A percentile compares a stretch with the other conserved stretches of the same genome.
phyloP scores from a whole-genome alignment of 164 flowering plant genomes.

The Kingdonia uniflora region DNA sequence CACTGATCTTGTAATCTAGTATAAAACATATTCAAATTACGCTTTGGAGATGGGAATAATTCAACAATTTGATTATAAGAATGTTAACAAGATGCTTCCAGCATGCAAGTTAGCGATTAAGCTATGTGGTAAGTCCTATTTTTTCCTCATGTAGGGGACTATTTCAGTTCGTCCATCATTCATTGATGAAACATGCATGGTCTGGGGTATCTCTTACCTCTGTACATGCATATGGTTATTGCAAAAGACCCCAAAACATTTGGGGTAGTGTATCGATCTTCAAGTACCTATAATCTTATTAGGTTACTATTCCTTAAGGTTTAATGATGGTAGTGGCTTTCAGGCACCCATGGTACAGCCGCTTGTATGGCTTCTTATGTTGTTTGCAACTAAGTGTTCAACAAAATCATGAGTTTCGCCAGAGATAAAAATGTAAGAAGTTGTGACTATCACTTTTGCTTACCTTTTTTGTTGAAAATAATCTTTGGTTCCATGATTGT shows the following conservation, averaged over 20 bases:
- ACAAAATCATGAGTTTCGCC: slow-evolving; percentile 30
- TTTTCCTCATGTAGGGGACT: background rate
- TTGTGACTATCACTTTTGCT: background rate
- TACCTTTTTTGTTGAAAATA: too few relatives aligned
- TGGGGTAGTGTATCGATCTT: too few relatives aligned
- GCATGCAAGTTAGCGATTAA: slow-evolving; percentile 40
- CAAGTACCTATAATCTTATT: too few relatives aligned
- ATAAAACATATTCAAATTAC: slow-evolving; percentile 63
- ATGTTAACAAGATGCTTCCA: slow-evolving; percentile 33
- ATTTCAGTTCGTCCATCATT: too few relatives aligned
- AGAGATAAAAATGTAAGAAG: slow-evolving; percentile 50
- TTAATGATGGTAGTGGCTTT: slow-evolving; percentile 3
- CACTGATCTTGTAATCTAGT: slow-evolving; percentile 69
- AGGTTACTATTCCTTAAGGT: too few relatives aligned
- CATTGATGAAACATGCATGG: too few relatives aligned
- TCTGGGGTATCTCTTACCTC: too few relatives aligned
- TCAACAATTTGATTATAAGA: slow-evolving; percentile 33
- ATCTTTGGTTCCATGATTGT: too few relatives aligned
- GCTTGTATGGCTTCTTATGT: slow-evolving; percentile 38
- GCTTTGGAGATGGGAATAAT: slow-evolving; percentile 55
- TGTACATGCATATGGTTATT: too few relatives aligned
- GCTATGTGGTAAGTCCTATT: slow-evolving; percentile 41
- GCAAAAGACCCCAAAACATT: too few relatives aligned
- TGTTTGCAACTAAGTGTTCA: slow-evolving; percentile 45
- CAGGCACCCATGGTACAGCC: slow-evolving; percentile 35